A percentile compares a stretch with the other conserved stretches of the same genome.
Conservation (phyloP, 2,329 filamentous ascomycete species). For the Leptosphaerulina australis region DNA sequence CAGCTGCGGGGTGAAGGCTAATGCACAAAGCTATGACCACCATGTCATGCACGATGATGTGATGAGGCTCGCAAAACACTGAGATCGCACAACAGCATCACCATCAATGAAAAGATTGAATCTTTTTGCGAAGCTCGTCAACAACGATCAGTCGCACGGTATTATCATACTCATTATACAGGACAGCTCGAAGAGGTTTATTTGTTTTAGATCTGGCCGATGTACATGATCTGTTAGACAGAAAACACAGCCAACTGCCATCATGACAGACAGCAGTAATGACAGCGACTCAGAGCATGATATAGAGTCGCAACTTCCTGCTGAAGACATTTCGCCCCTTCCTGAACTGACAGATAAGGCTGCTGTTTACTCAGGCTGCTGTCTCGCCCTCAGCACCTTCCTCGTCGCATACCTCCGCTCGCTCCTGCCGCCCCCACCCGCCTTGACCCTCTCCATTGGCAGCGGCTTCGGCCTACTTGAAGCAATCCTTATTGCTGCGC, state of each 20-base stretch:
- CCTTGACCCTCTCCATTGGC: slow-evolving; percentile 53
- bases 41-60: slow-evolving; percentile 8
- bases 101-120: neutral
- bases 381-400: slow-evolving; percentile 43
- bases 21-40: slow-evolving; percentile 4
- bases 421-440: slow-evolving; percentile 33
- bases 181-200: too few relatives aligned
- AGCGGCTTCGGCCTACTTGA: slow-evolving; percentile 60
- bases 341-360: slow-evolving; percentile 31
- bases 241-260: too few relatives aligned
- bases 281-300: slow-evolving; percentile 10
- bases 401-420: slow-evolving; percentile 35
- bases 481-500: slow-evolving; percentile 44
- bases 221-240: too few relatives aligned
- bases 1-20: slow-evolving; percentile 16
- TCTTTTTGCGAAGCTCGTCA: too few relatives aligned
- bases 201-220: too few relatives aligned
- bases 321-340: slow-evolving; percentile 3
- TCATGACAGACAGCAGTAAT: neutral
- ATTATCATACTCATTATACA: too few relatives aligned
- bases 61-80: slow-evolving; percentile 1
- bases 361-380: slow-evolving; percentile 41
- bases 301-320: neutral
- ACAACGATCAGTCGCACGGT: too few relatives aligned
- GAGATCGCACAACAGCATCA: neutral